phyloP scores from a whole-genome alignment of 2,329 filamentous ascomycete species.

The Penicillium crustosum region DNA sequence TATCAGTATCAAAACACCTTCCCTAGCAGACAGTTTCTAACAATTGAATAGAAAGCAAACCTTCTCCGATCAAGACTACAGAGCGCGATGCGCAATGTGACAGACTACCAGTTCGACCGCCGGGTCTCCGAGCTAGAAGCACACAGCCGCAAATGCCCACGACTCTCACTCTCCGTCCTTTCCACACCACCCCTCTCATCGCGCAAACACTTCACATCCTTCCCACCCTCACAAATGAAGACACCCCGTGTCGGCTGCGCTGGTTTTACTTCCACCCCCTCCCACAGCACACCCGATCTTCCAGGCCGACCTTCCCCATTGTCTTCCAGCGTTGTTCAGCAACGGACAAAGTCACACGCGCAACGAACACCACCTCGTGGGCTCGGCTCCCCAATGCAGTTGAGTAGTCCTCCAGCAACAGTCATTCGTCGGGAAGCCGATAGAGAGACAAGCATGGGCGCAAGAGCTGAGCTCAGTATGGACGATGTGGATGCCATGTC shows the following conservation, averaged over 20 bases:
- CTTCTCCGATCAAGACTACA: constrained; percentile 42
- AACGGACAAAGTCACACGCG: constrained; percentile 12
- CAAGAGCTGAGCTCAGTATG: constrained; percentile 6
- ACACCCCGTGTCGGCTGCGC: constrained; percentile 22
- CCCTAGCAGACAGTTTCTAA: constrained; percentile 11
- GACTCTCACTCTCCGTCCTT: constrained; percentile 28
- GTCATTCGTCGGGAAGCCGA: constrained; percentile 21
- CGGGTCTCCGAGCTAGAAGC: constrained; percentile 44
- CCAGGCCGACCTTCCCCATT: constrained; percentile 19
- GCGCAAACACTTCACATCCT: constrained; percentile 20
- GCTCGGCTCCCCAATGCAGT: constrained; percentile 35
- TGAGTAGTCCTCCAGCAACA: constrained; percentile 38
- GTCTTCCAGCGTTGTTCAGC: constrained; percentile 9
- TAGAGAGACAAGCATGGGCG: constrained; percentile 14
- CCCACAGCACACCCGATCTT: constrained; percentile 24
- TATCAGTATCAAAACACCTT: not conserved
- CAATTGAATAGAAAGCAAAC: constrained; percentile 39
- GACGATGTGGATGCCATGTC: constrained; percentile 12
- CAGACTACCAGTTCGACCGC: constrained; percentile 41
- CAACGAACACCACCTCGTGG: constrained; percentile 22
- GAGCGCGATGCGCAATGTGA: constrained; percentile 42
- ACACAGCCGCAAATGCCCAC: constrained; percentile 38
- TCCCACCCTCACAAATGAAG: constrained; percentile 14
- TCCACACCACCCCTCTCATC: constrained; percentile 19
- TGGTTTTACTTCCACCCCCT: constrained; percentile 21